Evolutionary conservation across 116 monocot species (phyloP).

Genomic region (Papilionanthe hybrid): DNA sequence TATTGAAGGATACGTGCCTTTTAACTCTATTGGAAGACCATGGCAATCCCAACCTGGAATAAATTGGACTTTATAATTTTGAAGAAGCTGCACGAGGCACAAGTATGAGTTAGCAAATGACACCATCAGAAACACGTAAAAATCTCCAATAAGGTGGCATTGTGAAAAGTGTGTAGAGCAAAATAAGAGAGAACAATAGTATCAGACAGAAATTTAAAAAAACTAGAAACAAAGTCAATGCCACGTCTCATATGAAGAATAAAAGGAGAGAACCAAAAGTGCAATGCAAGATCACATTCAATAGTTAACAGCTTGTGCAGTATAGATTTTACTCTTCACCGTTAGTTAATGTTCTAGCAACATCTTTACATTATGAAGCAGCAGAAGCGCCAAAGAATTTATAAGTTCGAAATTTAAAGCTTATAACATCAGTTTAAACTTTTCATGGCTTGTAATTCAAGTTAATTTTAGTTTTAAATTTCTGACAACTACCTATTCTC

Average conservation of each 20-base stretch:
- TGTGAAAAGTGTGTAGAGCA: background rate
- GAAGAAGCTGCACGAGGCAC: constrained; percentile 74
- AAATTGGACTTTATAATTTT: constrained; percentile 75
- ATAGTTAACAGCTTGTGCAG: background rate
- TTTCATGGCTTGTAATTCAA: background rate
- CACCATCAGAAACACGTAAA: background rate
- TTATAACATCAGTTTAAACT: background rate
- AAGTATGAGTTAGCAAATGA: background rate
- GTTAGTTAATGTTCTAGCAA: background rate
- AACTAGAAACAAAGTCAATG: background rate
- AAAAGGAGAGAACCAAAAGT: background rate
- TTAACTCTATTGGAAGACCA: constrained; percentile 95
- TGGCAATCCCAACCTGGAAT: constrained; percentile 99
- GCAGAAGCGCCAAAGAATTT: background rate
- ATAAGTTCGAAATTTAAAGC: background rate
- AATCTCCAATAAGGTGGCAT: background rate
- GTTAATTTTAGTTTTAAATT: background rate
- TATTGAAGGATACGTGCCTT: constrained; percentile 53
- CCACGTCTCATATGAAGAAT: background rate
- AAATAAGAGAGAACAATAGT: background rate
- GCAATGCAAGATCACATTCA: constrained; percentile 1
- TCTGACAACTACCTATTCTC: background rate
- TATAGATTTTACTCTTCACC: background rate
- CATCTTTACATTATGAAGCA: too few species aligned
- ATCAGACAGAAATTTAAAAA: background rate